Evolutionary conservation across 805 yeast species (phyloP), one percentile per base, ranked within the genome.

Genomic region (Cyberlindnera petersonii): DNA sequence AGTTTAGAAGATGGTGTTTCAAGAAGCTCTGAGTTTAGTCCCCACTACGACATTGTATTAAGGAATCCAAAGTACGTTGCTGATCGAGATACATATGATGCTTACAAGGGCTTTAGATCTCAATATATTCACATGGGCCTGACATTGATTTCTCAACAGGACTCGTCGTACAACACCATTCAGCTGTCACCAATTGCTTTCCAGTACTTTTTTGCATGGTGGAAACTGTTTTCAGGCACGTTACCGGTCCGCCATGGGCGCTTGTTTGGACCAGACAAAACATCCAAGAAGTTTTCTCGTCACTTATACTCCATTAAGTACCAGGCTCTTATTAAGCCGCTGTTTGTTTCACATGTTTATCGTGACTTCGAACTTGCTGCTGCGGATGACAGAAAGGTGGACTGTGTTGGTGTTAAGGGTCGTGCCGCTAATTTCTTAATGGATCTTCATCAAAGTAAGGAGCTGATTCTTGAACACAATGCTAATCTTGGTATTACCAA

Each of bases 261-360:
- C 2, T 55, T 93, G 18, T 91, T 86, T 65, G 78, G 77, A 0
- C 75, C 75, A 17, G 55, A 62, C 6, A 69, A 69, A 38, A 60
- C 71, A 22, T 65, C 77, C 8, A 77, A 76, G 41, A 88, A 86
- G 58, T 83, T 89, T 53, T 84, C 94, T 0, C 72, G 75, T 35
- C 85, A 82, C 57, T 64, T 89, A 28, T 76, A 69, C 48, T 81
- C 96, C 2, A 82, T 87, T 44, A 86, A 89, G 53, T 91, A 86
- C 56, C 79, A 75, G 46, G 79, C 95, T 28, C 72, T 74, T 39
- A 63, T 91, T 33, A 69, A 77, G 20, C 89, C 95, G 1, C 64
- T 93, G 14, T 86, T 77, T 48, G 64, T 91, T 10, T 69, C 91
- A 1, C 95, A 89, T 59, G 69, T 79, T 17, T 82, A 83, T 53